Evolutionary conservation across 2,329 filamentous ascomycete genomes (phyloP), one percentile per base, ranked within the genome.

Genomic region (Pestalotiopsis sp.): DNA sequence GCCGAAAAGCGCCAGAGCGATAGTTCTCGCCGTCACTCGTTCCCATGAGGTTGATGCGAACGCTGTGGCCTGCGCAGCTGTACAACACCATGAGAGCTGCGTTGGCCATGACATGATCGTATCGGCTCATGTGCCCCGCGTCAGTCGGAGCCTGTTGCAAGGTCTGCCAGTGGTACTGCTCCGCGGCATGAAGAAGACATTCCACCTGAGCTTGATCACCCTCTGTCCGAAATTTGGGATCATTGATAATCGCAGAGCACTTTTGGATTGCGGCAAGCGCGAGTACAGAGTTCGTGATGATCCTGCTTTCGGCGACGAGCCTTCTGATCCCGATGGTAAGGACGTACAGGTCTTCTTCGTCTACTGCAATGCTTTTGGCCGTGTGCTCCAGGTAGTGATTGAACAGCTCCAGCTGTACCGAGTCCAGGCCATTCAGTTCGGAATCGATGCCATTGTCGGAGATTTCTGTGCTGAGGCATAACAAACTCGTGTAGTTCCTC

Each of bases 31-130:
- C n/a, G 60, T 17, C 27, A 14, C 13, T 20, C 13, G 13, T 25
- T 7, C 25, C 27, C 39, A 39, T 36, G 4, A 65, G 62, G 2
- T 39, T 23, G 4, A 65, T 52, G 9, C 39, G 62, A 14, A 65
- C 38, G 62, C 62, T 27, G 23, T 65, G 62, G 13, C 20, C 49
- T 1, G 39, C 62, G 39, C 39, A 65, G 20, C 62, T 36, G 39
- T 65, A 65, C 2, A 65, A 2, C 4, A 45, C 62, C 62, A 65
- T 65, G 14, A 65, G 23, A 12, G 62, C 62, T 1, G 62, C 62
- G 25, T 65, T 65, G 4, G 38, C 20, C 39, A 65, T 45, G 20
- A 65, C 62, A 31, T 65, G 62, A 23, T 49, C 62, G 20, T 65
- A 65, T 0, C 27, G 39, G 3, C 45, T 27, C 45, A 56, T 36